phyloP scores from a whole-genome alignment of 208 protist genomes.

The Leishmania aethiopica region DNA sequence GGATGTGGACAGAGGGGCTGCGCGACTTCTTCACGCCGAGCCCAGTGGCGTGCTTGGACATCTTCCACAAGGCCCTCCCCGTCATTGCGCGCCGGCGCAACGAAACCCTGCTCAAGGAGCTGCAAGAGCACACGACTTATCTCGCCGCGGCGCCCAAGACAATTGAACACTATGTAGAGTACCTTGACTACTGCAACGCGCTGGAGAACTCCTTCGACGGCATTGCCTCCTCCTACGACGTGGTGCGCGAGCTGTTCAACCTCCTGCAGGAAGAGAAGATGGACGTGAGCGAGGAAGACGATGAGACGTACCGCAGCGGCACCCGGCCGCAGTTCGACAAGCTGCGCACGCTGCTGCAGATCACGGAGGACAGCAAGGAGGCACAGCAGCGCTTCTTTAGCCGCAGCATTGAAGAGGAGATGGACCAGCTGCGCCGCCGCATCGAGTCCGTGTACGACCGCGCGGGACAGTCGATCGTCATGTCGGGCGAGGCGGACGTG shows the following conservation, averaged over 20 bases:
- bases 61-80: slow-evolving; percentile 91
- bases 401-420: slow-evolving; percentile 92
- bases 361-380: slow-evolving; percentile 90
- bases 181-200: slow-evolving; percentile 84
- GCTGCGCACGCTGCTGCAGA: slow-evolving; percentile 88
- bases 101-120: slow-evolving; percentile 82
- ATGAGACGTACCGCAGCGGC: slow-evolving; percentile 92
- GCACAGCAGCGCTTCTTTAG: slow-evolving; percentile 91
- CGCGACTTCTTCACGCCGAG: slow-evolving; percentile 93
- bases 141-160: slow-evolving; percentile 84
- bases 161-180: slow-evolving; percentile 94
- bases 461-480: slow-evolving; percentile 88
- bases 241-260: slow-evolving; percentile 89
- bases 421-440: slow-evolving; percentile 87
- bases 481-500: slow-evolving; percentile 79
- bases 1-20: slow-evolving; percentile 80
- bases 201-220: slow-evolving; percentile 80
- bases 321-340: slow-evolving; percentile 94
- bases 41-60: slow-evolving; percentile 83
- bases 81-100: slow-evolving; percentile 90
- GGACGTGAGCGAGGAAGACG: slow-evolving; percentile 79
- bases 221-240: slow-evolving; percentile 86
- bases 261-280: slow-evolving; percentile 92
- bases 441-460: slow-evolving; percentile 90
- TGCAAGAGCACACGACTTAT: slow-evolving; percentile 84